Conservation (phyloP, 2,329 filamentous ascomycete species). For the Phyllosticta citrichinensis region DNA sequence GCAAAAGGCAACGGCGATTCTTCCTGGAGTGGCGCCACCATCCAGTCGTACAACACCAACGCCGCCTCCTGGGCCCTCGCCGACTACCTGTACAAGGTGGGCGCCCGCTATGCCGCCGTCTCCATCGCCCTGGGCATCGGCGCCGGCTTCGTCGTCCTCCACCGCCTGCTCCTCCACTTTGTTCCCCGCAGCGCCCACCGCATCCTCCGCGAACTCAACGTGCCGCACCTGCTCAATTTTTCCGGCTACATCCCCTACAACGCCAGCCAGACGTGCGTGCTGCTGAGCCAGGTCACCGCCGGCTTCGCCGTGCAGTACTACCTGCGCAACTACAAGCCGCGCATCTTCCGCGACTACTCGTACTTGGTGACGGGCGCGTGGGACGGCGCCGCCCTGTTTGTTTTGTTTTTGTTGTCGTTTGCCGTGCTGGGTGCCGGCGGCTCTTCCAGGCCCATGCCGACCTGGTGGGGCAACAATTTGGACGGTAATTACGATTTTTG, state of each 20-base stretch:
- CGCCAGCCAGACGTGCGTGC: constrained; percentile 45
- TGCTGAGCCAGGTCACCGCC: constrained; percentile 33
- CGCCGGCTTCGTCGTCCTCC: background rate
- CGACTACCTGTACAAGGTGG: constrained; percentile 40
- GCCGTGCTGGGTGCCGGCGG: constrained; percentile 39
- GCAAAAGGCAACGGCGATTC: constrained; percentile 36
- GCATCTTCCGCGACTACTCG: constrained; percentile 44
- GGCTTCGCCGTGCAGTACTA: constrained; percentile 45
- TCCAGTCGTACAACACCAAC: constrained; percentile 35
- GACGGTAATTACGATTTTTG: background rate
- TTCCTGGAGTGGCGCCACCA: constrained; percentile 43
- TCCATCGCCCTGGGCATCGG: background rate
- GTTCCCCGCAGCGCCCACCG: background rate
- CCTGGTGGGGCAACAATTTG: background rate
- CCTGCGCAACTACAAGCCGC: constrained; percentile 42
- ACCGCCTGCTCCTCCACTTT: background rate
- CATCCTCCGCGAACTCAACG: constrained; percentile 33
- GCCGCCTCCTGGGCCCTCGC: constrained; percentile 39
- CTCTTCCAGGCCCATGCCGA: background rate
- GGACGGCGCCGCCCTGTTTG: constrained; percentile 41
- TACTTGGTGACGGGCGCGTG: constrained; percentile 45
- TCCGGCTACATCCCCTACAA: constrained; percentile 48
- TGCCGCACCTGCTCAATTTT: constrained; percentile 46
- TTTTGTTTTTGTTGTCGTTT: constrained; percentile 45
- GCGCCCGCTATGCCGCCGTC: background rate